A percentile compares a stretch with the other conserved stretches of the same genome.
Conservation (phyloP, 371 early-diverging fungal species). For the Saksenaea vasiformis region DNA sequence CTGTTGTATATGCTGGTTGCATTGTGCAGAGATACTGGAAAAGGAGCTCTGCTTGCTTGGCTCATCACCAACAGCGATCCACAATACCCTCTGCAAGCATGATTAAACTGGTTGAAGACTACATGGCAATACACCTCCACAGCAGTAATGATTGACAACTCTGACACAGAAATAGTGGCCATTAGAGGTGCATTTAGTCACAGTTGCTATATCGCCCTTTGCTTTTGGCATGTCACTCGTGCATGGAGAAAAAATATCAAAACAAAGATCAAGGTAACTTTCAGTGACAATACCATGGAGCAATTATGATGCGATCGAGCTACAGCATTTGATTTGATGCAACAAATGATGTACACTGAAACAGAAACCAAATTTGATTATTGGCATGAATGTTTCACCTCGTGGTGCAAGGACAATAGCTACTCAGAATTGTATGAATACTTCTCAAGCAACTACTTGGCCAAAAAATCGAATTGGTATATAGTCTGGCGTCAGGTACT, state of each 20-base stretch:
- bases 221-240: slow-evolving; percentile 11
- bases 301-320: not conserved
- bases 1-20: not conserved
- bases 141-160: slow-evolving; percentile 12
- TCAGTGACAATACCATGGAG: not conserved
- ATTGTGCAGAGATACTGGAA: slow-evolving; percentile 6
- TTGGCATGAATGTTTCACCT: not conserved
- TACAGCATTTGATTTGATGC: not conserved
- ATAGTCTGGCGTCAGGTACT: too few species aligned
- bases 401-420: not conserved
- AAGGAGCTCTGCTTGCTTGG: slow-evolving; percentile 12
- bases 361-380: slow-evolving; percentile 2
- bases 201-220: not conserved
- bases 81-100: slow-evolving; percentile 2
- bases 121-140: not conserved
- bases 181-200: slow-evolving; percentile 6
- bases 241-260: slow-evolving; percentile 10
- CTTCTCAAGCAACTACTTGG: slow-evolving; percentile 2
- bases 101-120: slow-evolving; percentile 11
- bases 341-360: slow-evolving; percentile 2
- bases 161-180: slow-evolving; percentile 11
- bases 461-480: slow-evolving; percentile 10
- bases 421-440: slow-evolving; percentile 1
- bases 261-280: not conserved
- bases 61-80: slow-evolving; percentile 12